Evolutionary conservation across 371 early-diverging fungal species (phyloP), one percentile per base, ranked within the genome.

Genomic region (Actinomortierella ambigua): DNA sequence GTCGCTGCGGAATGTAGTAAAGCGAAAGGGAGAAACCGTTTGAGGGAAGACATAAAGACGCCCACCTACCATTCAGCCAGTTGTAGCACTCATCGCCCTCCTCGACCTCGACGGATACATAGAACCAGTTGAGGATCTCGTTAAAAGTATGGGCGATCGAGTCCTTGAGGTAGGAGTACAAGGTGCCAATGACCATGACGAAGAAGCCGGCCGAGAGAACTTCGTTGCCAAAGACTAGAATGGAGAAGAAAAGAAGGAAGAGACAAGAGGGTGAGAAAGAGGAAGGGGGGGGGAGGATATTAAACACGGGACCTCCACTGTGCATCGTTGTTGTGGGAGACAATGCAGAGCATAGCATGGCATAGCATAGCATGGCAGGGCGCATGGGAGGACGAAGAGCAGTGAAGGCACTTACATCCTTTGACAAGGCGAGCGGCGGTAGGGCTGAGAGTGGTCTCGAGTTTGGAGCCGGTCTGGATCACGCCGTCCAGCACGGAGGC

Each of bases 141-240:
- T 73, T 53, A 55, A 67, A 73, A 49, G 66, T 67, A 18, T 58
- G 63, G 14, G 60, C 28, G 43, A 50, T 20, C 4, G 67, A 54
- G 22, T 73, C 75, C 55, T 60, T 73, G 58, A 73, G 67, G 49
- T 67, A 73, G 18, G 75, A 54, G 44, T 73, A 73, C 17, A 67
- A 67, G 43, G 60, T 63, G 11, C 75, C 75, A 1, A 73, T 43
- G 44, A 73, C 53, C 75, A 73, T 73, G 26, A 73, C 34, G 57
- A 73, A 67, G 68, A 73, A 73, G n/a, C 75, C 75, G 0, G 75
- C 75, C 2, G 75, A 73, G 41, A 73, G 64, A 13, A 73, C 75
- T 34, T 73, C 75, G 29, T 73, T 73, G 18, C 75, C 75, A 53
- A 73, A 55, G 8, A 73, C 75, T 70, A 51, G 0, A n/a, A 22